Evolutionary conservation across 176 grass and related monocot genomes (phyloP).

Genomic region (Aegilops sharonensis): DNA sequence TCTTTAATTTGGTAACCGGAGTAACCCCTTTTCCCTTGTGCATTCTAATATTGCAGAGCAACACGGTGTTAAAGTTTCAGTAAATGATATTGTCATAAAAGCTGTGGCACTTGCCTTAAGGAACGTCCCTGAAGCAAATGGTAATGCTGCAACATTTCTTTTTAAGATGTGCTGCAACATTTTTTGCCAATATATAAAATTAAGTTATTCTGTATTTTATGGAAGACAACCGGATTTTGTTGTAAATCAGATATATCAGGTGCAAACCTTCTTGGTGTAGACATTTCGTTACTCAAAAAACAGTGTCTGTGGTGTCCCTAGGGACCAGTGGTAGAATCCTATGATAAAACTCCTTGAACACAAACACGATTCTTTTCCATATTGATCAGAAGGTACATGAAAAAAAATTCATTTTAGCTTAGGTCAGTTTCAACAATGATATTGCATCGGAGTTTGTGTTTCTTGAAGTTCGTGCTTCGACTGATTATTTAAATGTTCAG

Average conservation of each 20-base stretch:
- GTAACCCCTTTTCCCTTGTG: constrained; percentile 11
- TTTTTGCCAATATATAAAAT: background rate
- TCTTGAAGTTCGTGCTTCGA: background rate
- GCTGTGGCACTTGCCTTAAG: constrained; percentile 93
- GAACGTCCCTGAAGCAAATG: constrained; percentile 90
- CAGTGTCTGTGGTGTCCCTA: background rate
- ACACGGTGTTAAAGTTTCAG: constrained; percentile 90
- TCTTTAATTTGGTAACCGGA: constrained; percentile 17
- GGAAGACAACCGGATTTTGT: background rate
- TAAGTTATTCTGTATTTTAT: background rate
- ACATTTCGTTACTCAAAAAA: background rate
- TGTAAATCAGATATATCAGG: constrained; percentile 1
- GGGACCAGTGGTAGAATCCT: background rate
- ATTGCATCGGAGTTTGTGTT: constrained; percentile 11
- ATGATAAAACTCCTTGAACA: constrained; percentile 1
- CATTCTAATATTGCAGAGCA: constrained; percentile 60
- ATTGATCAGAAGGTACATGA: background rate
- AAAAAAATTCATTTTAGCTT: background rate
- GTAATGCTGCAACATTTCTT: constrained; percentile 45
- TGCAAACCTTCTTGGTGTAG: background rate
- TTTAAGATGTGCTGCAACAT: background rate
- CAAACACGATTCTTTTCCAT: constrained; percentile 6
- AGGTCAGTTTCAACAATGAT: background rate
- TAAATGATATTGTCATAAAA: constrained; percentile 98
- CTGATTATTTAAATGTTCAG: background rate